Evolutionary conservation across 164 flowering plant species (phyloP).

Genomic region (Tetracentron sinense): DNA sequence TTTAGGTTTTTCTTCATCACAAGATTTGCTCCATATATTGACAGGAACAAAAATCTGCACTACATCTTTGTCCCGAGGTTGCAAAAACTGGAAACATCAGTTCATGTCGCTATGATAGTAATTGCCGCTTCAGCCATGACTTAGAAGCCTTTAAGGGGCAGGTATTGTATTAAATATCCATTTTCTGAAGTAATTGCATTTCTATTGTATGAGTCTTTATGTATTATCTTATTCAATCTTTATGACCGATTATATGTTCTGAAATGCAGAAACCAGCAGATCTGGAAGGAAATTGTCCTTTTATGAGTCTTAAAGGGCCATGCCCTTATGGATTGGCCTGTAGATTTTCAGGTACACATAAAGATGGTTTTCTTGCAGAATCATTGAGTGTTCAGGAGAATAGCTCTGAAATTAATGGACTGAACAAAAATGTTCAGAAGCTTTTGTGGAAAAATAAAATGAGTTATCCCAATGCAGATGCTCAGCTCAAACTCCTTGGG

Average conservation of each 20-base stretch:
- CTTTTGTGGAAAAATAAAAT: constrained; percentile 87
- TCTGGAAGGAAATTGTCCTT: constrained; percentile 80
- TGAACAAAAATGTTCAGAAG: constrained; percentile 84
- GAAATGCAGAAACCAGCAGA: constrained; percentile 76
- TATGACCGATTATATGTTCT: not conserved
- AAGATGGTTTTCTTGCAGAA: constrained; percentile 26
- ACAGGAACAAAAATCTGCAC: constrained; percentile 66
- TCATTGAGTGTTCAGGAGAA: constrained; percentile 18
- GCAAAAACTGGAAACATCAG: constrained; percentile 61
- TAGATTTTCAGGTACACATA: constrained; percentile 74
- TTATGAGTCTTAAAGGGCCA: constrained; percentile 36
- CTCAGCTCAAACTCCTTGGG: constrained; percentile 70
- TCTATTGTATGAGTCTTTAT: too few species aligned
- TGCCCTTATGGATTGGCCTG: constrained; percentile 91
- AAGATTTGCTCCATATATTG: not conserved
- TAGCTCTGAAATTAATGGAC: constrained; percentile 60
- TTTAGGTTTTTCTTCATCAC: too few species aligned
- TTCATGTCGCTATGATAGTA: constrained; percentile 57
- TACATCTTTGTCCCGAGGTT: constrained; percentile 66
- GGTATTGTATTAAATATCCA: constrained; percentile 32
- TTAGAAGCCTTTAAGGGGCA: constrained; percentile 69
- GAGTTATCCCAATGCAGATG: constrained; percentile 70
- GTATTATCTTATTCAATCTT: not conserved
- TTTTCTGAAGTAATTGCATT: too few species aligned
- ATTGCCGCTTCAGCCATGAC: constrained; percentile 88